Evolutionary conservation across 2,329 filamentous ascomycete species (phyloP), one percentile per base, ranked within the genome.

Genomic region (Neoscytalidium dimidiatum): DNA sequence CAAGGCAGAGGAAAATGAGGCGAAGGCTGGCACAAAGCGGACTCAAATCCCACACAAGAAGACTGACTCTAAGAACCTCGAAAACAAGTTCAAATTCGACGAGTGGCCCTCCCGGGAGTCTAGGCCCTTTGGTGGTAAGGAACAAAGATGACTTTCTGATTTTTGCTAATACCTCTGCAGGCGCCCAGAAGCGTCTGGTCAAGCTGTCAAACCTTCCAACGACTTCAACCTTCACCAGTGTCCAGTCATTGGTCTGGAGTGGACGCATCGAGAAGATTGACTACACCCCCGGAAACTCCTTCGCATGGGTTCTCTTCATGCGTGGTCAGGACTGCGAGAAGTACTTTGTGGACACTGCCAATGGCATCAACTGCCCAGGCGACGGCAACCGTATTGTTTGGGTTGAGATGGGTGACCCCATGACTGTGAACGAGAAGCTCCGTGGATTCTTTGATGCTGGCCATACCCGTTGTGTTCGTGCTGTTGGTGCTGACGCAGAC

Each of bases 381-480:
- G 65, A 68, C 7, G 13, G 28, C 21, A 70, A 68, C 31, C 56
- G 64, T 0, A 19, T 75, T 3, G 58, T 78, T 33, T 71, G 71
- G 17, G 74, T 77, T 3, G 71, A 77, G 64, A 68, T 68, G 51
- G 41, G 56, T 13, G 28, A 61, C 0, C 33, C 58, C 4, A 21
- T 62, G 17, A 57, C 66, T 21, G 52, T 74, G 3, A 70, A 79
- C 65, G 79, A 79, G 9, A 71, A 79, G 31, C 72, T 84, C 19
- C 71, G 72, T 5, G 76, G 76, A 41, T 78, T 77, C 58, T 75
- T 79, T 9, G 76, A 78, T 1, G 71, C 74, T 1, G 79, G 79
- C 1, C 75, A 76, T 3, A 80, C 82, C 26, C 80, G 83, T 33
- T 82, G 81, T 56, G 75, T 85, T 14, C 79, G 79, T 52, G 80